Evolutionary conservation across 2,329 filamentous ascomycete species (phyloP).

Genomic region (Bimuria novae-zelandiae): DNA sequence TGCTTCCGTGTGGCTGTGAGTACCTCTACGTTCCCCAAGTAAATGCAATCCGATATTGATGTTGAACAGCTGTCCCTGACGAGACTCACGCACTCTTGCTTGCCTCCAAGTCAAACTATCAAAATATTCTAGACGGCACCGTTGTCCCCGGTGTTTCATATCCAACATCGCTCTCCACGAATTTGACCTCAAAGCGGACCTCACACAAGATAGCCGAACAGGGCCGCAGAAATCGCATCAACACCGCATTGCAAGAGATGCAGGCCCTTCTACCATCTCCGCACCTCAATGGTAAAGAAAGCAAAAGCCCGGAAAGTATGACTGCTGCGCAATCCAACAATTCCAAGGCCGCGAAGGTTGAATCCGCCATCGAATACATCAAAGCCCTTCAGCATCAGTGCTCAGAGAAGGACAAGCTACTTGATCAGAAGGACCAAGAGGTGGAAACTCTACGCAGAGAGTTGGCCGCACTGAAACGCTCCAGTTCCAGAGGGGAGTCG

Average conservation of each 20-base stretch:
- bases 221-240: constrained; percentile 92
- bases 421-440: constrained; percentile 68
- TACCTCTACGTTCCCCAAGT: constrained; percentile 11
- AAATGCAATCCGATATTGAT: constrained; percentile 15
- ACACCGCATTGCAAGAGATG: constrained; percentile 89
- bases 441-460: constrained; percentile 57
- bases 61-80: constrained; percentile 52
- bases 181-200: constrained; percentile 92
- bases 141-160: constrained; percentile 88
- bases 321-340: constrained; percentile 44
- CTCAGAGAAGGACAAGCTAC: constrained; percentile 64
- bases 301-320: constrained; percentile 42
- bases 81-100: constrained; percentile 74
- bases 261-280: constrained; percentile 76
- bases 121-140: constrained; percentile 94
- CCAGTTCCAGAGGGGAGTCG: constrained; percentile 17
- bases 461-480: constrained; percentile 46
- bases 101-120: constrained; percentile 95
- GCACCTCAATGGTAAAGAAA: constrained; percentile 39
- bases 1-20: constrained; percentile 73
- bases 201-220: constrained; percentile 99
- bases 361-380: constrained; percentile 95
- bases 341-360: constrained; percentile 97
- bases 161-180: constrained; percentile 87
- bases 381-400: constrained; percentile 78